A percentile compares a stretch with the other conserved stretches of the same genome.
phyloP scores from a whole-genome alignment of 2,329 filamentous ascomycete genomes.

The Rhinocladiella mackenziei region DNA sequence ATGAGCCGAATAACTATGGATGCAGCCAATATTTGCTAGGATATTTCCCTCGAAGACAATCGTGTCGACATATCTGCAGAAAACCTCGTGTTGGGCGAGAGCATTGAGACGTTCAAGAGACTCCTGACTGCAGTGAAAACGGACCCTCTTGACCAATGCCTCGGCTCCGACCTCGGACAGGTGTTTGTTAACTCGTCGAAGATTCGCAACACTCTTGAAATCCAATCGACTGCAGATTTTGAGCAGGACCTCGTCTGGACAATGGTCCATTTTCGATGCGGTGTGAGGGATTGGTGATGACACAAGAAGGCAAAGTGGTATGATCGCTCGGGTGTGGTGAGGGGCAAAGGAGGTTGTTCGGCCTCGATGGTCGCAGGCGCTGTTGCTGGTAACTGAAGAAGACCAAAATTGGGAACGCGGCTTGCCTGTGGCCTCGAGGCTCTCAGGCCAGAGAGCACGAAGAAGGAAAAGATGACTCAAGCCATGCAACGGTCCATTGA shows the following conservation, averaged over 20 bases:
- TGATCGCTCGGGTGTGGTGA: neutral
- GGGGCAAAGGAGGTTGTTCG: neutral
- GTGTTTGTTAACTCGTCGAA: conserved; percentile 20
- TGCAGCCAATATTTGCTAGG: conserved; percentile 23
- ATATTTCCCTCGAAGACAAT: conserved; percentile 27
- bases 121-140: conserved; percentile 25
- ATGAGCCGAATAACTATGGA: conserved; percentile 26
- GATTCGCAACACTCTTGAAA: conserved; percentile 17
- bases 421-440: conserved; percentile 1
- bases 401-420: too few species aligned
- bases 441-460: neutral
- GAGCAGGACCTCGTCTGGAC: conserved; percentile 27
- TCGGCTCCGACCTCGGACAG: conserved; percentile 27
- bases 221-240: conserved; percentile 23
- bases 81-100: conserved; percentile 21
- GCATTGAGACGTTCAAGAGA: conserved; percentile 25
- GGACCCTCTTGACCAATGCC: conserved; percentile 23
- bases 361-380: neutral
- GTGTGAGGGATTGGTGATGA: neutral
- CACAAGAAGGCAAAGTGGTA: neutral
- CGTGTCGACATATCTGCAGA: conserved; percentile 25
- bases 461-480: neutral
- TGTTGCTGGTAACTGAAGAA: too few species aligned
- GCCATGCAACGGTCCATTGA: too few species aligned
- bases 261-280: conserved; percentile 20